Evolutionary conservation across 2,329 filamentous ascomycete species (phyloP).

Genomic region (Fragosphaeria purpurea): DNA sequence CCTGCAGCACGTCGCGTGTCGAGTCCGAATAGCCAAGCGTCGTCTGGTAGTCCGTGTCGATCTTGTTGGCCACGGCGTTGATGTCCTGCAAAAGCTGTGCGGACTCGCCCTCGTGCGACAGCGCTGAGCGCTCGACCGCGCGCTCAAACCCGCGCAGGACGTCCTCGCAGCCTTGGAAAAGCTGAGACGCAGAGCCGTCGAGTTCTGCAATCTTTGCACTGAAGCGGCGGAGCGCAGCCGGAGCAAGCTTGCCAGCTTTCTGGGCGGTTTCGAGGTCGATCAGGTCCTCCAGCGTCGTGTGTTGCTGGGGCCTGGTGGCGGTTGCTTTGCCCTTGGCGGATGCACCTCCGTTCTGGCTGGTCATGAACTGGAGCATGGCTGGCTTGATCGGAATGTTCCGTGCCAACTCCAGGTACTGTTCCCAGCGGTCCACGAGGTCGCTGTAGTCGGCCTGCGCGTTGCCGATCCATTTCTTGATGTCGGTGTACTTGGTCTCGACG

Average conservation of each 20-base stretch:
- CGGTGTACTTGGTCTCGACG: conserved; percentile 61
- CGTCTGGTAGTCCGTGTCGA: conserved; percentile 75
- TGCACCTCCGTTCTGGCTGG: conserved; percentile 30
- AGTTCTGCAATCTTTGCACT: conserved; percentile 49
- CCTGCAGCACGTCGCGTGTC: conserved; percentile 48
- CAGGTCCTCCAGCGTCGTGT: conserved; percentile 60
- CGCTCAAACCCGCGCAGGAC: conserved; percentile 56
- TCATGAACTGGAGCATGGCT: conserved; percentile 59
- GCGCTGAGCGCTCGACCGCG: conserved; percentile 41
- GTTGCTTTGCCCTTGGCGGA: conserved; percentile 31
- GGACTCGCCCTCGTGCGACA: conserved; percentile 53
- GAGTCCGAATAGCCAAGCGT: conserved; percentile 59
- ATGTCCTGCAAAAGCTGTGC: conserved; percentile 71
- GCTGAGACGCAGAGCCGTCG: conserved; percentile 47
- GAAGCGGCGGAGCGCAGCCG: conserved; percentile 49
- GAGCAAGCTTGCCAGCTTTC: conserved; percentile 58
- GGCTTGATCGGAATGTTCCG: conserved; percentile 53
- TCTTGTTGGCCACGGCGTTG: conserved; percentile 74
- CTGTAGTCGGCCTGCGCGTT: conserved; percentile 59
- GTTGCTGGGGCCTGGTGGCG: conserved; percentile 17
- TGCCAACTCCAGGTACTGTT: conserved; percentile 56
- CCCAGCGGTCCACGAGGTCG: conserved; percentile 54
- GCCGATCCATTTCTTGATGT: conserved; percentile 60
- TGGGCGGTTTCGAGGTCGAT: conserved; percentile 64
- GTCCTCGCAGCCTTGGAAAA: conserved; percentile 51